Base-by-base conservation (phyloP, 371 early-diverging fungal genomes). In the Parasitella parasitica region DNA sequence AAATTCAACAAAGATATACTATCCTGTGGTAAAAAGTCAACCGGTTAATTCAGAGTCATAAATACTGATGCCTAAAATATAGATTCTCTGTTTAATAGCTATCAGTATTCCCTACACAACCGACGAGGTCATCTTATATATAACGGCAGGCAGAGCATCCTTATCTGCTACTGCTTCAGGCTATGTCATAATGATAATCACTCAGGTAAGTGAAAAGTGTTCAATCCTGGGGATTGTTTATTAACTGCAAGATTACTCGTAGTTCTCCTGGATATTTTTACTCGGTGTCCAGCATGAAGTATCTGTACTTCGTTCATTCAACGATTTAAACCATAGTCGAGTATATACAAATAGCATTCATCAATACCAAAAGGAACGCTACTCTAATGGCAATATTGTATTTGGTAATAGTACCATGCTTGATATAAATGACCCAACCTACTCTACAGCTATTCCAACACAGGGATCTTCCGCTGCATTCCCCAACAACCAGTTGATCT, bases 261-360 rank as follows among this genome's bases (percentile, higher is more conserved):
- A 76, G 77, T 71, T 73, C 54, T 50, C 57, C 20, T 73, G 77
- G 77, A 60, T 76, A 18, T 73, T 76, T 39, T 30, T 71, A 12
- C 60, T 76, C 54, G 77, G 77, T 9, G 53, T 73, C 11, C 73
- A 69, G n/a, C 54, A 63, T 12, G 67, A 76, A 15, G 60, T 20
- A n/a, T 35, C 70, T 26, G 50, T 54, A 12, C 62, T 54, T 39
- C 61, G 54, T 16, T 54, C 65, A 37, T 64, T 59, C 24, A 24
- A 34, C 27, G 59, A 57, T 18, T 35, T 54, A 9, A 38, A 59
- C 30, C 52, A 62, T 37, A 26, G 43, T 20, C 56, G 56, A 28
- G 39, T 41, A 3, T 54, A 57, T 38, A 36, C 43, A 39, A 52
- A 26, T 36, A 54, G 59, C 24, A 50, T 20, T 1, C 39, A 41